Base-by-base conservation (phyloP, 2,329 filamentous ascomycete species). In the Aureobasidium sp. region DNA sequence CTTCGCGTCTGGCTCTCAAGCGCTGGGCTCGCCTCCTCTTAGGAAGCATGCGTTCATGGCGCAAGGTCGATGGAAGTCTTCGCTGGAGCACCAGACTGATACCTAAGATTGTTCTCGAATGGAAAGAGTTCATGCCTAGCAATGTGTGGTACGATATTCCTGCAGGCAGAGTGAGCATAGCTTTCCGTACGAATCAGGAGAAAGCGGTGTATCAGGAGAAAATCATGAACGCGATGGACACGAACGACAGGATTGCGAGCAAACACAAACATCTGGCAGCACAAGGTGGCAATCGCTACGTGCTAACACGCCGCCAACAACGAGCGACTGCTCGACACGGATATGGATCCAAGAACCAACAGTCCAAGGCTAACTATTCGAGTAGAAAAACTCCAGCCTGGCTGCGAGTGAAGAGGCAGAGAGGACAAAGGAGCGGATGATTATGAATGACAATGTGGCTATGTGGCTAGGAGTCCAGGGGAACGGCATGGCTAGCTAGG, bases 21-120 rank as follows among this genome's bases (percentile, higher is more conserved):
- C 66, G 67, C 48, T 73, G 71, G 71, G 48, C 70, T 9, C 67
- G 68, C 1, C 59, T 71, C 5, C 56, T 71, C 29, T 65, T 71
- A 27, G 36, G n/a, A 14, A 39, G 34, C 17, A 62, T 63, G 53
- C 58, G 51, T 9, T 25, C 34, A 29, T 37, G 34, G 47, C 59
- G 60, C 36, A 62, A 17, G 41, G 25, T 42, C 7, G 53, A 62
- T 22, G 22, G 29, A 27, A 34, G 49, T 42, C 44, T 57, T n/a
- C 15, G 36, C n/a, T 62, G 61, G 61, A 62, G 61, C 9, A 62
- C 52, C 1, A n/a, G 15, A 17, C 36, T 51, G 2, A 53, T 73
- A 3, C 72, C 72, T 4, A 44, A 60, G 0, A 34, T 73, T 12
- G 59, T 74, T 27, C 68, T 66, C 64, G 49, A 65, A 9, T 72